Evolutionary conservation across 2,329 filamentous ascomycete genomes (phyloP), one percentile per base, ranked within the genome.

Genomic region (Akanthomyces muscarius): DNA sequence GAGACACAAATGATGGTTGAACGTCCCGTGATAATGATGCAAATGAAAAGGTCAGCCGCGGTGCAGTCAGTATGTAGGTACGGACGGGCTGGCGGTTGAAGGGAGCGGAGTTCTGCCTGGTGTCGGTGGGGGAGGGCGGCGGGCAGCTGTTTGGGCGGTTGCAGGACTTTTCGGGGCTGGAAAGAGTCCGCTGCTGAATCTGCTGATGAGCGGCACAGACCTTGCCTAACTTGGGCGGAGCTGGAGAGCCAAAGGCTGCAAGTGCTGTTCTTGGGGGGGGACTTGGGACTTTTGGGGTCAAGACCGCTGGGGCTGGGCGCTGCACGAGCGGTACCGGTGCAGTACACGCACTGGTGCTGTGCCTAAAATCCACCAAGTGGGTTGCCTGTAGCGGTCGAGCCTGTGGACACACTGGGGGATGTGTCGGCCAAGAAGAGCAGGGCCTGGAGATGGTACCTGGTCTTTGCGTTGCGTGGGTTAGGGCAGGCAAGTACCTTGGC

Each of bases 21-120:
- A 18, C 5, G 38, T 4, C 28, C 36, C 14, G 36, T 33, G 38
- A 25, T 45, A 48, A 45, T 52, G 48, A 25, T 61, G 58, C 48
- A 45, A 28, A 42, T 45, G 16, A 52, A 53, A 25, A 36, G 33
- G 38, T 33, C 47, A 51, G 56, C 47, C 16, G 33, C 16, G 47
- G 47, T 45, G 47, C 36, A 44, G 52, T 8, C 36, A 44, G 52
- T 8, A 33, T 48, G 48, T 13, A 41, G 33, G 33, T 36, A 44
- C 13, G 50, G 36, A 23, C 21, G 47, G 28, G 28, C 28, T 30
- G 28, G n/a, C 18, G 36, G 25, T 53, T 53, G 58, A 45, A 60
- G 58, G 38, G n/a, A 53, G 58, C 47, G 58, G 58, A 61, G 58
- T 51, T 41, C 25, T 11, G 41, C 38, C 30, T 38, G 23, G 38